These are phyloP conservation scores for Pythium apleroticum DNA, from an alignment of 352 stramenopile species.

Conservation along the genomic window DNA sequence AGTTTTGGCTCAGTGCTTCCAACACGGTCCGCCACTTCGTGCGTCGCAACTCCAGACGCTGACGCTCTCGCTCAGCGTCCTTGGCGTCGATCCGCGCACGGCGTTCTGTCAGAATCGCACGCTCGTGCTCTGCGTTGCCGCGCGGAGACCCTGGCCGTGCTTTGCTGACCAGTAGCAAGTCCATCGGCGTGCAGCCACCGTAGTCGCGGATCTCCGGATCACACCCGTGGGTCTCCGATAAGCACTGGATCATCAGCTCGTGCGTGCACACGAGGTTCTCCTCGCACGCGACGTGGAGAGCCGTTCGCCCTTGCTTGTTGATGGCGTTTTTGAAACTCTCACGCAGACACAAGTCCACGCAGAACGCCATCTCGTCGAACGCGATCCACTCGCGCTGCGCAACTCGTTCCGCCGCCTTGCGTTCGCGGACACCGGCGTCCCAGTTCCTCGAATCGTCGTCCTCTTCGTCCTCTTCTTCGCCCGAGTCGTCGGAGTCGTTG, in stretches of 20 bases:
- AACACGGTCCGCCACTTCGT: conserved; percentile 46
- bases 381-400: conserved; percentile 45
- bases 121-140: conserved; percentile 38
- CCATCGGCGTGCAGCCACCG: conserved; percentile 33
- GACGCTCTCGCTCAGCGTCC: conserved; percentile 32
- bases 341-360: conserved; percentile 56
- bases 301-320: conserved; percentile 64
- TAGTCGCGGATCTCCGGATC: conserved; percentile 57
- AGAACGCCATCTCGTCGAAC: conserved; percentile 51
- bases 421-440: conserved; percentile 30
- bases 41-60: conserved; percentile 34
- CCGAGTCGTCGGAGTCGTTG: conserved; percentile 28
- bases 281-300: conserved; percentile 75
- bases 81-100: conserved; percentile 31
- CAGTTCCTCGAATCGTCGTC: conserved; percentile 30
- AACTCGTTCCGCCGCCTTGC: conserved; percentile 16
- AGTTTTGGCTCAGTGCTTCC: conserved; percentile 40
- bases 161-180: conserved; percentile 51
- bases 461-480: conserved; percentile 29
- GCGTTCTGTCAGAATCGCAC: conserved; percentile 31
- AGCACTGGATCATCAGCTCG: conserved; percentile 55
- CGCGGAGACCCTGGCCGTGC: conserved; percentile 60
- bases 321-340: conserved; percentile 61
- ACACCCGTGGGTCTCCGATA: conserved; percentile 54
- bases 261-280: conserved; percentile 83